Percentiles rank a stretch among this genome's conserved stretches.
Conservation (phyloP, 2,329 filamentous ascomycete genomes). For the Beauveria medogensis region DNA sequence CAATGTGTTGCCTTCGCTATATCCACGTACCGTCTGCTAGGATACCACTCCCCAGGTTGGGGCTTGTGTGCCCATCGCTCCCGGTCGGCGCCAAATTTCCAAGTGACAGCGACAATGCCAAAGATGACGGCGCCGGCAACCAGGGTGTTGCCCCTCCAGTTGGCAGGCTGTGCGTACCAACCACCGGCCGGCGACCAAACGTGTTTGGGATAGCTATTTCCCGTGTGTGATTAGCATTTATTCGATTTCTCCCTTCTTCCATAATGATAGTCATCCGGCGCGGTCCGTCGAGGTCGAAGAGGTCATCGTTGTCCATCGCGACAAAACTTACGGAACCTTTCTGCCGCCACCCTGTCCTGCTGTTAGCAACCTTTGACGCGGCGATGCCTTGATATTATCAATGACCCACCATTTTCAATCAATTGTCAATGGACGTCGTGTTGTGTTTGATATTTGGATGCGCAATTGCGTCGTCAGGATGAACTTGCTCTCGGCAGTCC, state of each 20-base stretch:
- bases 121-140: conserved; percentile 61
- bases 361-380: conserved; percentile 29
- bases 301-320: conserved; percentile 7
- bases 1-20: no score
- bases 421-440: conserved; percentile 25
- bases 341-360: conserved; percentile 63
- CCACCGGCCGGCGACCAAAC: conserved; percentile 98
- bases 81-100: conserved; percentile 64
- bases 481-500: conserved; percentile 7
- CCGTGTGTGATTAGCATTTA: conserved; percentile 11
- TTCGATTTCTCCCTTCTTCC: not conserved
- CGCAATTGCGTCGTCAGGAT: conserved; percentile 25
- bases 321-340: conserved; percentile 44
- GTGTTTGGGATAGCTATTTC: conserved; percentile 83
- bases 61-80: conserved; percentile 71
- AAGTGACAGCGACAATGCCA: conserved; percentile 60
- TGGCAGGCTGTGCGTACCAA: conserved; percentile 91
- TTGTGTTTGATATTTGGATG: conserved; percentile 16
- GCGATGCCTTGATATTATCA: not conserved
- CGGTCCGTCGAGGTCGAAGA: not conserved
- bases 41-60: conserved; percentile 68
- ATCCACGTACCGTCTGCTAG: conserved; percentile 67
- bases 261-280: conserved; percentile 15
- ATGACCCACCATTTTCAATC: conserved; percentile 48
- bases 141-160: conserved; percentile 91